phyloP scores from a whole-genome alignment of 2,329 filamentous ascomycete species.

The Aureobasidium vineae region DNA sequence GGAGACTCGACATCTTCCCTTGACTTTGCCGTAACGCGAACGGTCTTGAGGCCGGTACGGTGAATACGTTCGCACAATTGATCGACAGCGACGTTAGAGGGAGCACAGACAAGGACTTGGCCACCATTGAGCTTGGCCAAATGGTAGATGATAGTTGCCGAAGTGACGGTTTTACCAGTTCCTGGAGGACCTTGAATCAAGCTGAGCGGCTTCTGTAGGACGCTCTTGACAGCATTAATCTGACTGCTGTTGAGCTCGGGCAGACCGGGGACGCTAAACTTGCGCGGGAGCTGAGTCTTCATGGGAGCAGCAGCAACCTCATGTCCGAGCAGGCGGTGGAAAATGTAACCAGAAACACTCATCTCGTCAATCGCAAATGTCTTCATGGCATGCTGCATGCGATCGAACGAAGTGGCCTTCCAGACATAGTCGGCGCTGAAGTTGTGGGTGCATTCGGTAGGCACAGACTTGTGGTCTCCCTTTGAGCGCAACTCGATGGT shows the following conservation, averaged over 20 bases:
- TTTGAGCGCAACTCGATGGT: conserved; percentile 92
- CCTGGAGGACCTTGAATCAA: conserved; percentile 96
- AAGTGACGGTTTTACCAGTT: conserved; percentile 98
- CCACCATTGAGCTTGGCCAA: conserved; percentile 92
- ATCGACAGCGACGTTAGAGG: conserved; percentile 97
- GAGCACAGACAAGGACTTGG: conserved; percentile 93
- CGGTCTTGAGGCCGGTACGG: conserved; percentile 89
- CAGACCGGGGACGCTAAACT: conserved; percentile 91
- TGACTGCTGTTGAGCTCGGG: conserved; percentile 95
- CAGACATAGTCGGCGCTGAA: conserved; percentile 99
- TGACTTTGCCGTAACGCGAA: conserved; percentile 97
- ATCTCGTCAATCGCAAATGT: conserved; percentile 97
- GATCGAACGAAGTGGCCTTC: conserved; percentile 99
- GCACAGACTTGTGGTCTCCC: conserved; percentile 92
- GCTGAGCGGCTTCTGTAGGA: conserved; percentile 88
- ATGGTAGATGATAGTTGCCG: conserved; percentile 97
- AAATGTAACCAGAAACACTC: conserved; percentile 98
- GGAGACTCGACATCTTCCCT: conserved; percentile 99
- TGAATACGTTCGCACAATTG: conserved; percentile 98
- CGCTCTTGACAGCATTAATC: conserved; percentile 93
- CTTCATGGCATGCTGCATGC: conserved; percentile 99
- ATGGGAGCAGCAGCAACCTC: conserved; percentile 92
- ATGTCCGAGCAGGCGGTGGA: conserved; percentile 92
- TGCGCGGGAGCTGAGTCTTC: conserved; percentile 93
- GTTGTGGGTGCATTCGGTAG: conserved; percentile 94